Conservation (phyloP, 495 filamentous ascomycete genomes). For the Lasiosphaeris hirsuta region DNA sequence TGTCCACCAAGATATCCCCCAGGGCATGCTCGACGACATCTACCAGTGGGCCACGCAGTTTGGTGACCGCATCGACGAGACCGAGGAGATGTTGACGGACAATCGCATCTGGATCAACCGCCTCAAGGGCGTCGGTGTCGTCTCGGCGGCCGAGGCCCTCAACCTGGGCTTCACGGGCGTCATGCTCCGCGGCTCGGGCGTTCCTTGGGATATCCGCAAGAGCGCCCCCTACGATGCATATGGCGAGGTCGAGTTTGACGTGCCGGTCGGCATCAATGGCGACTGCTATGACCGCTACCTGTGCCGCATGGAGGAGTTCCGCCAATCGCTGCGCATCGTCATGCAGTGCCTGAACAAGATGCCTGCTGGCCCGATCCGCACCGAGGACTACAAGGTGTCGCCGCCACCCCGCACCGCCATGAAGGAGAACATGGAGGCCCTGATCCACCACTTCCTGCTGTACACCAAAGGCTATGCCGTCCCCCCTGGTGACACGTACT, state of each 20-base stretch:
- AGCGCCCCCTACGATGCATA: constrained; percentile 96
- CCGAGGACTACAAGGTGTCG: constrained; percentile 99
- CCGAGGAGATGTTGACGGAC: constrained; percentile 96
- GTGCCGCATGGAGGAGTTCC: constrained; percentile 99
- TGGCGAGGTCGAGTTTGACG: constrained; percentile 95
- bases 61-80: constrained; percentile 98
- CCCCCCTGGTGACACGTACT: constrained; percentile 98
- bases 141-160: constrained; percentile 85
- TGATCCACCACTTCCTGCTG: constrained; percentile 98
- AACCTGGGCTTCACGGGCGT: constrained; percentile 96
- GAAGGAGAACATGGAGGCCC: constrained; percentile 99
- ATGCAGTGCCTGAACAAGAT: constrained; percentile 99
- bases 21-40: constrained; percentile 97
- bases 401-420: constrained; percentile 94
- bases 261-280: constrained; percentile 92
- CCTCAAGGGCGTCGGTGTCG: constrained; percentile 87
- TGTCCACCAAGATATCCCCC: constrained; percentile 89
- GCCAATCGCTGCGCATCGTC: constrained; percentile 95
- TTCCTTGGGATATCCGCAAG: constrained; percentile 98
- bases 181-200: constrained; percentile 94
- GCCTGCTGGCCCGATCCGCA: constrained; percentile 87
- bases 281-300: constrained; percentile 99
- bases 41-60: constrained; percentile 99
- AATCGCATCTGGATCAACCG: constrained; percentile 98
- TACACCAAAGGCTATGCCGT: constrained; percentile 98